Evolutionary conservation across 2,329 filamentous ascomycete species (phyloP).

Genomic region (Coniochaeta sp.): DNA sequence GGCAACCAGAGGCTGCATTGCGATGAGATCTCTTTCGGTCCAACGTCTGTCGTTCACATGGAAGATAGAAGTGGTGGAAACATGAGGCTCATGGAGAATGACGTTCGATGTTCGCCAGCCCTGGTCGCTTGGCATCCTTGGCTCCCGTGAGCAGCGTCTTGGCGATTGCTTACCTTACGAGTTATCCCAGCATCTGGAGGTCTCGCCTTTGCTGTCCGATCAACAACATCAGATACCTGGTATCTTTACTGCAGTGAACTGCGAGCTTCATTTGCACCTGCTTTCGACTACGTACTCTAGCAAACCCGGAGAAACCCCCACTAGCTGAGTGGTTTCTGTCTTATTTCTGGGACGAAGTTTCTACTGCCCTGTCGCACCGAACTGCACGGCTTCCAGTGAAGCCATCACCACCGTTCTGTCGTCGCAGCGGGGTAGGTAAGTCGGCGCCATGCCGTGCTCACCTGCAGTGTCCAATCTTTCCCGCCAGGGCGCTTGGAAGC

Average conservation of each 20-base stretch:
- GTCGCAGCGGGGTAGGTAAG: not conserved
- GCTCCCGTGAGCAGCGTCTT: not conserved
- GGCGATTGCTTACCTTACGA: not conserved
- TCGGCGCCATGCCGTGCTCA: not conserved
- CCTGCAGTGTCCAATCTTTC: not conserved
- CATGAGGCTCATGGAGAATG: not conserved
- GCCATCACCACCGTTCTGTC: not conserved
- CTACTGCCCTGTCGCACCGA: not conserved
- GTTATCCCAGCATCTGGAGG: too few species aligned
- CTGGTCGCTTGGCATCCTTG: conserved; percentile 11
- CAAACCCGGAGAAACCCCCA: too few species aligned
- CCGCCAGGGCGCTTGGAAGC: not conserved
- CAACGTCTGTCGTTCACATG: not conserved
- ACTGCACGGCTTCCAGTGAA: not conserved
- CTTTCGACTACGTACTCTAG: too few species aligned
- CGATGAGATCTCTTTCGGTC: not conserved
- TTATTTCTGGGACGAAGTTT: too few species aligned
- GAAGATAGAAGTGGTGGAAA: too few species aligned
- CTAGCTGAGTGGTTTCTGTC: too few species aligned
- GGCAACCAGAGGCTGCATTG: not conserved
- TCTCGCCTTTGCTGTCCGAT: too few species aligned
- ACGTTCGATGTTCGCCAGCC: not conserved
- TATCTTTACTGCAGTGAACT: too few species aligned
- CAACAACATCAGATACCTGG: too few species aligned
- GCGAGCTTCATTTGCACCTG: too few species aligned